These are phyloP conservation scores for Seiridium cupressi DNA, from an alignment of 2,329 filamentous ascomycete genomes.

Conservation along the genomic window DNA sequence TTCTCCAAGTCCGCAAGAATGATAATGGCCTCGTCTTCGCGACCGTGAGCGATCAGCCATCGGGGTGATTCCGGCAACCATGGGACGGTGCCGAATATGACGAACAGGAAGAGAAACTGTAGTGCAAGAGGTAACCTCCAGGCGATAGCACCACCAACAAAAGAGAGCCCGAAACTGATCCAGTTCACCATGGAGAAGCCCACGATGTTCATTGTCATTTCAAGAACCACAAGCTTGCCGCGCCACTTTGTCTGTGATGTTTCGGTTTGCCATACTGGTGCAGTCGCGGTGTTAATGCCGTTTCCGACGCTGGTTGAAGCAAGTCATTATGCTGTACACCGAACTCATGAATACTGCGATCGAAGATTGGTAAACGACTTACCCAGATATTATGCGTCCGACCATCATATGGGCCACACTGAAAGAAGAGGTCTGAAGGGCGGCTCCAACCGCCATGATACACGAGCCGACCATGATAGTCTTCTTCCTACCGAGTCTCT, in stretches of 20 bases:
- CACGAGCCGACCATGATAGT: slow-evolving; percentile 18
- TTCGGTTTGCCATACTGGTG: slow-evolving; percentile 15
- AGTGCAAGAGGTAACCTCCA: slow-evolving; percentile 39
- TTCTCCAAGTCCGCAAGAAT: slow-evolving; percentile 24
- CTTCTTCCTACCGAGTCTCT: slow-evolving; percentile 17
- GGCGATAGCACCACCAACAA: slow-evolving; percentile 22
- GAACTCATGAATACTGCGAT: no score
- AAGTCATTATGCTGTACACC: no score
- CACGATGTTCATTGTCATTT: slow-evolving; percentile 29
- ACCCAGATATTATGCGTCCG: slow-evolving; percentile 13
- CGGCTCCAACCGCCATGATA: slow-evolving; percentile 15
- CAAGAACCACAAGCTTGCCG: slow-evolving; percentile 20
- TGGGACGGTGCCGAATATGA: slow-evolving; percentile 22
- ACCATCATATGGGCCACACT: slow-evolving; percentile 14
- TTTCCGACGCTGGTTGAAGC: slow-evolving; percentile 7
- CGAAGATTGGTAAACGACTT: background rate
- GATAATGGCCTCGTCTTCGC: slow-evolving; percentile 21
- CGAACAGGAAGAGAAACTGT: slow-evolving; percentile 29
- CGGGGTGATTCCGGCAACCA: slow-evolving; percentile 24
- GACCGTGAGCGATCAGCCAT: slow-evolving; percentile 26
- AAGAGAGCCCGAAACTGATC: slow-evolving; percentile 28
- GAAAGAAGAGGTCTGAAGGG: slow-evolving; percentile 15
- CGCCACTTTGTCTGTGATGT: slow-evolving; percentile 19
- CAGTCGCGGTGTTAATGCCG: slow-evolving; percentile 18
- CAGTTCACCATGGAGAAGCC: slow-evolving; percentile 33